A percentile compares a stretch with the other conserved stretches of the same genome.
These are phyloP conservation scores for Calonectria montana DNA, from an alignment of 2,329 filamentous ascomycete genomes.

Conservation along the genomic window DNA sequence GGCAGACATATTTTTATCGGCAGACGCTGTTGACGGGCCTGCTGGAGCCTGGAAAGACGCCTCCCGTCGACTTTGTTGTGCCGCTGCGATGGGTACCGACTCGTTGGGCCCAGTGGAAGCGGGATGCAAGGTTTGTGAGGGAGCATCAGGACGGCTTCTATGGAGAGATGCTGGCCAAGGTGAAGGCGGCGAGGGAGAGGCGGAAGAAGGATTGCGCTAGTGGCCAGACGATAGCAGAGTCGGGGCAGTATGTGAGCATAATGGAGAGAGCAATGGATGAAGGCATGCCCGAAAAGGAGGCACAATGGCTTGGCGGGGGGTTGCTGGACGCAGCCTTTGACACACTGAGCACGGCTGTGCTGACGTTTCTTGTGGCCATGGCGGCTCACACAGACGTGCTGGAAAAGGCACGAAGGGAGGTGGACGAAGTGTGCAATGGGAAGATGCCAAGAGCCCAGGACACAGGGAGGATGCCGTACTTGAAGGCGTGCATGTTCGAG, in stretches of 20 bases:
- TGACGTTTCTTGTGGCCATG: constrained; percentile 37
- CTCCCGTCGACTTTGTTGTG: constrained; percentile 41
- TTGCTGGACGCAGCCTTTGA: constrained; percentile 43
- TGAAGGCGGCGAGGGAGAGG: constrained; percentile 14
- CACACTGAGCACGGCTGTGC: constrained; percentile 33
- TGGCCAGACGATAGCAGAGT: neutral
- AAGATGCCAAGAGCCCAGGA: constrained; percentile 46
- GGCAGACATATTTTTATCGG: constrained; percentile 32
- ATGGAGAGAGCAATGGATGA: constrained; percentile 35
- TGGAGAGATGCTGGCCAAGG: constrained; percentile 25
- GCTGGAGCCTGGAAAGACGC: constrained; percentile 40
- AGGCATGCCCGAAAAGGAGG: constrained; percentile 31
- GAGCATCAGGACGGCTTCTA: constrained; percentile 37
- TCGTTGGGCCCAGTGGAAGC: constrained; percentile 36
- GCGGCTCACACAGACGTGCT: constrained; percentile 36
- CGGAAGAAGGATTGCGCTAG: neutral
- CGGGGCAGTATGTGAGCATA: constrained; percentile 21
- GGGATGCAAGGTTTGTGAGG: constrained; percentile 30
- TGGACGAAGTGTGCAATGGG: constrained; percentile 31
- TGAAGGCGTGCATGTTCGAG: constrained; percentile 40
- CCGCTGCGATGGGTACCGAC: constrained; percentile 35
- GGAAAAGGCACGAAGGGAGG: constrained; percentile 31
- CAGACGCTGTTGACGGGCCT: constrained; percentile 39
- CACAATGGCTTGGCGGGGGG: constrained; percentile 32
- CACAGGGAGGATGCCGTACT: constrained; percentile 32